Percentiles rank a stretch among this genome's conserved stretches.
These are phyloP conservation scores for Mycena haematopus DNA, from an alignment of 768 basidiomycete genomes.

Conservation along the genomic window DNA sequence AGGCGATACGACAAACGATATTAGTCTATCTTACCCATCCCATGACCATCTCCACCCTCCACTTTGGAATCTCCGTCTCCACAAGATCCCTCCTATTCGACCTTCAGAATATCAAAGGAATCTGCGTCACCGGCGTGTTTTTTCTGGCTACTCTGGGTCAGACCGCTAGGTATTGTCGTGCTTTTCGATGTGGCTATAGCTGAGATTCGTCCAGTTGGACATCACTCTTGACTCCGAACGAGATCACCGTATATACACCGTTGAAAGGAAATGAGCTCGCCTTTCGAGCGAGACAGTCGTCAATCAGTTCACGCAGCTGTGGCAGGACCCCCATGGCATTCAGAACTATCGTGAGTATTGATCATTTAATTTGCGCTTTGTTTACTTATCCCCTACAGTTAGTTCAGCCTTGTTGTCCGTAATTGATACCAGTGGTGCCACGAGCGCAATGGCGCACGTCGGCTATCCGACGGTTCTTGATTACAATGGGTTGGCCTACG, in stretches of 20 bases:
- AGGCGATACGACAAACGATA: neutral
- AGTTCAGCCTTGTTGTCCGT: neutral
- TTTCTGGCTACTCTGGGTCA: conserved; percentile 16
- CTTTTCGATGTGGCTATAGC: neutral
- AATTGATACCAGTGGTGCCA: neutral
- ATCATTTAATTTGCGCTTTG: neutral
- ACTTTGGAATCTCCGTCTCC: conserved; percentile 12
- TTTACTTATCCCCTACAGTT: neutral
- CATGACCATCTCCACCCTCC: conserved; percentile 5
- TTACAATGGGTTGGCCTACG: too few species aligned
- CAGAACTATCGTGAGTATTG: conserved; percentile 8
- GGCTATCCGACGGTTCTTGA: too few species aligned
- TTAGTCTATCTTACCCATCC: neutral
- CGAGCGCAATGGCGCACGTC: neutral
- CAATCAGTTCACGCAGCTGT: neutral
- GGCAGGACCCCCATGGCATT: neutral
- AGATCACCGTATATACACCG: neutral
- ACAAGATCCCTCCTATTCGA: neutral
- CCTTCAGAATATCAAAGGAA: neutral
- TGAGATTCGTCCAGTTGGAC: neutral
- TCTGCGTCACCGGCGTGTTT: neutral
- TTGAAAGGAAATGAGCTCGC: conserved; percentile 13
- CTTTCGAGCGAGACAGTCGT: neutral
- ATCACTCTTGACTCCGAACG: conserved; percentile 16
- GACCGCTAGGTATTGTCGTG: conserved; percentile 2